phyloP scores from a whole-genome alignment of 139 green algal species.

The Chlamydomonas sp. region DNA sequence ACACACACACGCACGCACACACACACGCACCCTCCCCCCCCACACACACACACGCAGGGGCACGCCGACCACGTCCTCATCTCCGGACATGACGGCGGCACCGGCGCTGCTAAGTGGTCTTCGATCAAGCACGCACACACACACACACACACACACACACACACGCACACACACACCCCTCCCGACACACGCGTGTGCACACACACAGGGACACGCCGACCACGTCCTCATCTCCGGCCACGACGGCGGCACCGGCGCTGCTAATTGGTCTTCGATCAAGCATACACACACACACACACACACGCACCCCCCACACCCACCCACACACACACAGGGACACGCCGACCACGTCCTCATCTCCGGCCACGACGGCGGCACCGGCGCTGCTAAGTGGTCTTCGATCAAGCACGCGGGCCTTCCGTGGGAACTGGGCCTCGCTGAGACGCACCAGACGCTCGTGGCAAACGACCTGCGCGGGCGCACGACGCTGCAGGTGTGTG shows the following conservation, averaged over 20 bases:
- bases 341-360: slow-evolving; percentile 93
- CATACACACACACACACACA: no score
- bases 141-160: no score
- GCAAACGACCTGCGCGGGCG: slow-evolving; percentile 92
- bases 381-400: slow-evolving; percentile 74
- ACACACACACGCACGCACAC: no score
- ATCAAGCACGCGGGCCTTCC: slow-evolving; percentile 78
- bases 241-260: slow-evolving; percentile 70
- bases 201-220: slow-evolving; percentile 83
- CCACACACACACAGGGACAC: slow-evolving; percentile 68
- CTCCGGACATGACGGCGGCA: slow-evolving; percentile 73
- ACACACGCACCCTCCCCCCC: no score
- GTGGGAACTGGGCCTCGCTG: slow-evolving; percentile 91
- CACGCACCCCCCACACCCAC: no score
- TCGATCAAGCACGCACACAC: no score
- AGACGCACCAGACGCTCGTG: slow-evolving; percentile 92
- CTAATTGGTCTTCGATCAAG: slow-evolving; percentile 59
- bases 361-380: slow-evolving; percentile 90
- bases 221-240: slow-evolving; percentile 87
- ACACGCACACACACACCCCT: no score
- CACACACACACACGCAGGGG: slow-evolving; percentile 58
- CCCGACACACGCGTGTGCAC: no score
- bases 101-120: slow-evolving; percentile 62
- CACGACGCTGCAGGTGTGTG: slow-evolving; percentile 59
- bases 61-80: slow-evolving; percentile 95